Evolutionary conservation across 1,139 yeast species (phyloP), one percentile per base, ranked within the genome.

Genomic region (Saccharomyces hybrid): DNA sequence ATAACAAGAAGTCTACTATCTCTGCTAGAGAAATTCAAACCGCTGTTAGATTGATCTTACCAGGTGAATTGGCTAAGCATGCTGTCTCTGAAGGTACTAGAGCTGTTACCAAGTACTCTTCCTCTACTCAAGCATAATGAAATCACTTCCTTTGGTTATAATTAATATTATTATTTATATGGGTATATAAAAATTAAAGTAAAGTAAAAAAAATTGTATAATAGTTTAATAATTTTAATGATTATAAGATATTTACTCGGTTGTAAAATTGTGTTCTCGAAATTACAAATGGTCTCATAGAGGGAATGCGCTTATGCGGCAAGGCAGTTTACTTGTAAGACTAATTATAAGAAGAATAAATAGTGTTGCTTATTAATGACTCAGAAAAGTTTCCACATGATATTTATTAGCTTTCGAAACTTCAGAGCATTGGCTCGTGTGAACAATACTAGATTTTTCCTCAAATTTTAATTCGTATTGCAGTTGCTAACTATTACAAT

Each of bases 1-100:
- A 93, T 88, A 93, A 93, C 88, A 93, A 93, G 84, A 91, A 91
- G 81, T 90, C 97, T 57, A 93, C 99, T 72, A 93, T 93, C 73
- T 90, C 98, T 64, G 96, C 99, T 59, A 90, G 99, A 82, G 99
- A 93, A 80, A 93, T 93, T 73, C 99, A 93, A 80, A 93, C 98
- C 69, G 97, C 99, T 68, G 99, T 93, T 68, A 88, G 98, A 84
- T 86, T 93, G 74, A 93, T 93, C 79, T 87, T 93, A 72, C 99
- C 99, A 67, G 99, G 99, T 85, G 99, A 93, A 81, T 85, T 93
- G 78, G 97, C 99, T 68, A 93, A 91, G 84, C 98, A 91, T 79
- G 97, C 98, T 71, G 97, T 90, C 71, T 88, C 97, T 70, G 98
- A 91, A 80, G 98, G 98, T 83, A 91, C 98, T 70, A 90, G 97